Evolutionary conservation across 345 rosid genomes (phyloP), one percentile per base, ranked within the genome.

Genomic region (Hypericum androsaemum): DNA sequence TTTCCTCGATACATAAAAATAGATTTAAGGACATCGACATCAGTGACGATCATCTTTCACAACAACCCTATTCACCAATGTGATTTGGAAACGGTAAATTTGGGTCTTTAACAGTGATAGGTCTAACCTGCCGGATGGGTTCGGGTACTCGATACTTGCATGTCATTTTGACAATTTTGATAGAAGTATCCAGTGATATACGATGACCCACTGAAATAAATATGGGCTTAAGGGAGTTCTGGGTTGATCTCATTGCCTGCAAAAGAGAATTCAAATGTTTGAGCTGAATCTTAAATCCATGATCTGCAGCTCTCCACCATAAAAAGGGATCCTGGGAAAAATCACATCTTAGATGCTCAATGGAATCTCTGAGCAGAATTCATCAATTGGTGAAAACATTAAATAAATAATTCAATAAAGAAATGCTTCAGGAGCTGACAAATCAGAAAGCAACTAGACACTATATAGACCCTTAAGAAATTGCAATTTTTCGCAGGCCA

Each of bases 71-170:
- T 10, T 0, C 39, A 14, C 37, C 12, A 5, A 17, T 59, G 28
- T 41, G 10, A 22, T 14, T 7, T 37, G 16, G 13, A 17, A 36
- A 12, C 50, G 8, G 12, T 7, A 14, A n/a, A 5, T 43, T 42
- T 50, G 43, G 15, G 41, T 12, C 7, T 35, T n/a, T 5, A 37
- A 16, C 50, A 46, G 8, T 46, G 32, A 7, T n/a, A 38, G 54
- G 54, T 6, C 11, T 61, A 64, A 87, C 96, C 92, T 86, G 98
- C 55, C 96, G 79, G 38, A 82, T 67, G 57, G 98, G 95, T 74
- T 90, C 96, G 5, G 96, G 98, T 48, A 82, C 75, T 59, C 89
- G 92, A 63, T 68, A 77, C 57, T 75, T 84, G 77, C 98, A 90
- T 56, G 81, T 80, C 80, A 73, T 64, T 41, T 73, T 68, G 39